phyloP scores from a whole-genome alignment of 306 rosid genomes.

The Gillenia trifoliata region DNA sequence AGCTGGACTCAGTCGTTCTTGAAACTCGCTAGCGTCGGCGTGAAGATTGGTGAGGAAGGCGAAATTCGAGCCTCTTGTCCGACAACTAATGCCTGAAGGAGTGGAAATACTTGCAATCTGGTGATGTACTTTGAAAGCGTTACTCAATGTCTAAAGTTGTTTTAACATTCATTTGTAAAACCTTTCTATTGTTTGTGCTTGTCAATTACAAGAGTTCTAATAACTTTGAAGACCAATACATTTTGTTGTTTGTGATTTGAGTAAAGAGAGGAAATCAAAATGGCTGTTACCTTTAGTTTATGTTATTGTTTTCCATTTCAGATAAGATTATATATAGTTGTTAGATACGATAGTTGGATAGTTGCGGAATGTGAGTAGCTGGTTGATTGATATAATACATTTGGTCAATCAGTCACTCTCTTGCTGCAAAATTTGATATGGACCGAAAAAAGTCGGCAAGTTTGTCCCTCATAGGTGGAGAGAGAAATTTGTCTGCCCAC shows the following conservation, averaged over 20 bases:
- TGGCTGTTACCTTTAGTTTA: too few relatives aligned
- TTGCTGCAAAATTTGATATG: too few relatives aligned
- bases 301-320: too few relatives aligned
- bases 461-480: not conserved
- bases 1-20: constrained; percentile 64
- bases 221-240: too few relatives aligned
- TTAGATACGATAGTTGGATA: not conserved
- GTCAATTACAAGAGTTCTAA: not conserved
- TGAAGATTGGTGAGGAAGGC: constrained; percentile 56
- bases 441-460: not conserved
- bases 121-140: not conserved
- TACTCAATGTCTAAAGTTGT: not conserved
- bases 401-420: not conserved
- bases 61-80: constrained; percentile 66
- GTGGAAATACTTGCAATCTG: not conserved
- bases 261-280: too few relatives aligned
- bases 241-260: too few relatives aligned
- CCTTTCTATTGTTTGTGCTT: not conserved
- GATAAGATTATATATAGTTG: not conserved
- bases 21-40: constrained; percentile 61
- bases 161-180: not conserved
- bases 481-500: too few relatives aligned
- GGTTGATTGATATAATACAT: too few relatives aligned
- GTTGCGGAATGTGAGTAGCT: not conserved
- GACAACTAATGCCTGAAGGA: constrained; percentile 26